Conservation (phyloP, 2,329 filamentous ascomycete species). For the Xylaria sp. region DNA sequence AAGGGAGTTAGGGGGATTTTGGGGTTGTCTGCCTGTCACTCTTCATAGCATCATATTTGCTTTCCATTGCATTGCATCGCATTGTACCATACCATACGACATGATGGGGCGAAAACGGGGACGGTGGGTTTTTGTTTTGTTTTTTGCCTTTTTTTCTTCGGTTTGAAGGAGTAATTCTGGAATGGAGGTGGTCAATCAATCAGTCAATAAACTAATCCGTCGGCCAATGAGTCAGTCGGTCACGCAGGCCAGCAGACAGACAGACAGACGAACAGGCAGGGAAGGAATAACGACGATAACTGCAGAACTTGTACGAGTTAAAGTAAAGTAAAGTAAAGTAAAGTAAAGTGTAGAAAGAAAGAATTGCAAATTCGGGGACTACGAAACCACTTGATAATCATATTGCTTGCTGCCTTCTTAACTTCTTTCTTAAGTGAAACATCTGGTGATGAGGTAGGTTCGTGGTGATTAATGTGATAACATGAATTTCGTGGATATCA, state of each 20-base stretch:
- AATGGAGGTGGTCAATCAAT: background rate
- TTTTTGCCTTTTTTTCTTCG: background rate
- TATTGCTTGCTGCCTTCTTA: background rate
- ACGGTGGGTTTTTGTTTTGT: background rate
- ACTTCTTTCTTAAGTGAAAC: background rate
- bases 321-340: conserved; percentile 9
- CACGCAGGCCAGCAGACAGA: background rate
- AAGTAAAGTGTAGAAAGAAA: conserved; percentile 5
- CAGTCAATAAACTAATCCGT: background rate
- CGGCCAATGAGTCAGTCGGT: background rate
- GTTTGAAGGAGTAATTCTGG: background rate
- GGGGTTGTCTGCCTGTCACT: background rate
- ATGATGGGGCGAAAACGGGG: conserved; percentile 6
- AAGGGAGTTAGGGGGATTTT: background rate
- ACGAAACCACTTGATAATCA: background rate
- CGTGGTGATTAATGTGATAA: background rate
- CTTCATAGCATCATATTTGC: background rate
- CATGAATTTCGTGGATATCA: background rate
- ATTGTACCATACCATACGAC: conserved; percentile 11
- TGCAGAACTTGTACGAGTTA: conserved; percentile 4
- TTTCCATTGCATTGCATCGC: conserved; percentile 14
- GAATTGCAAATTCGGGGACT: background rate
- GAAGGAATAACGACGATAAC: background rate
- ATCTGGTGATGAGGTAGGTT: background rate
- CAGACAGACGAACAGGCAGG: too few relatives aligned